These are phyloP conservation scores for Yarrowia deformans DNA, from an alignment of 805 yeast genomes.

Conservation along the genomic window DNA sequence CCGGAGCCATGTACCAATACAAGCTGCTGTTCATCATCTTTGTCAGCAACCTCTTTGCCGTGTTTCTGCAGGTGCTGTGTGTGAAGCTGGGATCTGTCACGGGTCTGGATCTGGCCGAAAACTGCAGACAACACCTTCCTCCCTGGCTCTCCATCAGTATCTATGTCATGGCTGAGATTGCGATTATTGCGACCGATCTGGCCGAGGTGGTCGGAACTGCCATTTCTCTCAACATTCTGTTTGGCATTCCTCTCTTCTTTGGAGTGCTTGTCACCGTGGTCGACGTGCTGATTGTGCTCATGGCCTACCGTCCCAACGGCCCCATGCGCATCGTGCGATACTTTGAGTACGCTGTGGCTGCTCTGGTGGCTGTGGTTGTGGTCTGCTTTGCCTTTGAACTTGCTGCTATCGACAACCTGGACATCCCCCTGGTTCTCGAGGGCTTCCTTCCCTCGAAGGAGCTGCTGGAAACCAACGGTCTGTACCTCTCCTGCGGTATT, in stretches of 20 bases:
- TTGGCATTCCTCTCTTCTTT: slow-evolving; percentile 71
- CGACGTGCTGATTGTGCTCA: slow-evolving; percentile 78
- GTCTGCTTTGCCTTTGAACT: slow-evolving; percentile 77
- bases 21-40: slow-evolving; percentile 74
- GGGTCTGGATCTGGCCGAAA: slow-evolving; percentile 85
- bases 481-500: slow-evolving; percentile 80
- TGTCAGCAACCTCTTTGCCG: slow-evolving; percentile 83
- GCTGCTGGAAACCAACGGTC: slow-evolving; percentile 66
- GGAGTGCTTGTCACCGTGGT: slow-evolving; percentile 83
- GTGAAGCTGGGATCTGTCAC: slow-evolving; percentile 89
- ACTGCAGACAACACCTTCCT: slow-evolving; percentile 77
- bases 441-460: slow-evolving; percentile 78
- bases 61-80: slow-evolving; percentile 80
- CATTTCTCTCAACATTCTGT: slow-evolving; percentile 77
- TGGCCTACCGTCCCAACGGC: slow-evolving; percentile 81
- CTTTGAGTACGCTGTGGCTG: slow-evolving; percentile 77
- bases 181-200: slow-evolving; percentile 89
- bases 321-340: slow-evolving; percentile 75
- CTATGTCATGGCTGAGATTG: slow-evolving; percentile 79
- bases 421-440: slow-evolving; percentile 59
- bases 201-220: slow-evolving; percentile 97
- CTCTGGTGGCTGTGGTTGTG: slow-evolving; percentile 75
- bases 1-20: slow-evolving; percentile 83
- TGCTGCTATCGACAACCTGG: slow-evolving; percentile 56
- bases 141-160: slow-evolving; percentile 66